Percentiles rank a stretch among this genome's conserved stretches.
Evolutionary conservation across 2,329 filamentous ascomycete genomes (phyloP).

Genomic region (Nemania bipapillata): DNA sequence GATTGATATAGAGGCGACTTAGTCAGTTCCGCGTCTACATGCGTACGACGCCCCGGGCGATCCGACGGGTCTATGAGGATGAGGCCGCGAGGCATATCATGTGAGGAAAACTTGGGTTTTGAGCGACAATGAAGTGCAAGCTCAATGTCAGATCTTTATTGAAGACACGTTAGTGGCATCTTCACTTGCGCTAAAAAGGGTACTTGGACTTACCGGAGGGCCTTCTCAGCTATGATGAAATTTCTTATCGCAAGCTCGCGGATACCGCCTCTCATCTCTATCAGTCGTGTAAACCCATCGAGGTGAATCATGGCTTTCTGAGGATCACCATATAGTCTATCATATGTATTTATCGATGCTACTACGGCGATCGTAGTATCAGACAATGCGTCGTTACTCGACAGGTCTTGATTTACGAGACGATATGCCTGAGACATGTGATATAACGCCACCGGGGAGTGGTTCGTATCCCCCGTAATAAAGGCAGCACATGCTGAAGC

Average conservation of each 20-base stretch:
- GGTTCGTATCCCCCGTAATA: constrained; percentile 11
- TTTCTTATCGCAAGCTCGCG: constrained; percentile 23
- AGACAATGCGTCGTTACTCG: constrained; percentile 41
- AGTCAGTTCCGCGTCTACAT: neutral
- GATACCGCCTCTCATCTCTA: constrained; percentile 30
- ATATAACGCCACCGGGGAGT: constrained; percentile 35
- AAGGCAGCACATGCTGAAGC: constrained; percentile 32
- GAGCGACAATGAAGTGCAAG: constrained; percentile 29
- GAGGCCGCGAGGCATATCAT: constrained; percentile 24
- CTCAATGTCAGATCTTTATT: constrained; percentile 31
- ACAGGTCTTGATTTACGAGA: constrained; percentile 41
- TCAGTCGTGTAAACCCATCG: constrained; percentile 23
- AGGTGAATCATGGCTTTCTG: constrained; percentile 34
- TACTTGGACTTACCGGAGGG: constrained; percentile 23
- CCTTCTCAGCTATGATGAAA: constrained; percentile 31
- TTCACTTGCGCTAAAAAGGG: neutral
- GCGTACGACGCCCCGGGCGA: neutral
- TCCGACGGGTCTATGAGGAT: constrained; percentile 6
- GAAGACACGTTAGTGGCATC: constrained; percentile 1
- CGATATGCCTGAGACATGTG: constrained; percentile 43
- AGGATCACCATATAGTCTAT: constrained; percentile 35
- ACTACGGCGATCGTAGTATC: constrained; percentile 48
- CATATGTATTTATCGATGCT: constrained; percentile 45
- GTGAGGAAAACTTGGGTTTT: constrained; percentile 25
- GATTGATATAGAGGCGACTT: constrained; percentile 22